A percentile compares a stretch with the other conserved stretches of the same genome.
phyloP scores from a whole-genome alignment of 2,329 filamentous ascomycete species.

The Macrophomina pseudophaseolina region DNA sequence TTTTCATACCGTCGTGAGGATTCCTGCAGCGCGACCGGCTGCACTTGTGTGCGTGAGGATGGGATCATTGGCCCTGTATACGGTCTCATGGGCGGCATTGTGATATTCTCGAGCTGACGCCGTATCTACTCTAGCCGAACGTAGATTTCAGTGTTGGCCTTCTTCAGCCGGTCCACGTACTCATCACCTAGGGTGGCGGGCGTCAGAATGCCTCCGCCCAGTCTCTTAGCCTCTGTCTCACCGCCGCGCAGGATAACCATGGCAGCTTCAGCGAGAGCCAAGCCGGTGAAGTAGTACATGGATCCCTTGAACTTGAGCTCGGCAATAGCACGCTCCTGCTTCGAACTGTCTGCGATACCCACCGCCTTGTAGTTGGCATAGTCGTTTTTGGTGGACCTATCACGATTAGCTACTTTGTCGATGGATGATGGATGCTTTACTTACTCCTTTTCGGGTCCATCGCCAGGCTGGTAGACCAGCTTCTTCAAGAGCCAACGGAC shows the following conservation, averaged over 20 bases:
- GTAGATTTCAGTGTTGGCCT: constrained; percentile 16
- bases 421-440: constrained; percentile 24
- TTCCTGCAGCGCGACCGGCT: background rate
- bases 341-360: constrained; percentile 59
- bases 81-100: no score
- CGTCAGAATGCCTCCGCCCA: constrained; percentile 73
- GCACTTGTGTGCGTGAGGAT: no score
- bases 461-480: constrained; percentile 56
- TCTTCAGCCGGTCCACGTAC: constrained; percentile 58
- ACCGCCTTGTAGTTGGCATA: constrained; percentile 68
- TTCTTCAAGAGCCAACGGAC: constrained; percentile 57
- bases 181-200: constrained; percentile 72
- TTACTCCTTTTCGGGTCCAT: constrained; percentile 54
- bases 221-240: constrained; percentile 55
- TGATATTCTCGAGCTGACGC: background rate
- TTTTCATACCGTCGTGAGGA: background rate
- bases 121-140: constrained; percentile 1
- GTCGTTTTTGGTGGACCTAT: constrained; percentile 62
- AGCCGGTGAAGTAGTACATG: constrained; percentile 70
- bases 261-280: constrained; percentile 68
- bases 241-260: constrained; percentile 61
- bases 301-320: constrained; percentile 64
- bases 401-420: constrained; percentile 29
- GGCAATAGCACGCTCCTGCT: constrained; percentile 59
- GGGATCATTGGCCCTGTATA: no score